A percentile compares a stretch with the other conserved stretches of the same genome.
Conservation (phyloP, 1,139 yeast genomes). For the Debaryomyces psychrophilus region DNA sequence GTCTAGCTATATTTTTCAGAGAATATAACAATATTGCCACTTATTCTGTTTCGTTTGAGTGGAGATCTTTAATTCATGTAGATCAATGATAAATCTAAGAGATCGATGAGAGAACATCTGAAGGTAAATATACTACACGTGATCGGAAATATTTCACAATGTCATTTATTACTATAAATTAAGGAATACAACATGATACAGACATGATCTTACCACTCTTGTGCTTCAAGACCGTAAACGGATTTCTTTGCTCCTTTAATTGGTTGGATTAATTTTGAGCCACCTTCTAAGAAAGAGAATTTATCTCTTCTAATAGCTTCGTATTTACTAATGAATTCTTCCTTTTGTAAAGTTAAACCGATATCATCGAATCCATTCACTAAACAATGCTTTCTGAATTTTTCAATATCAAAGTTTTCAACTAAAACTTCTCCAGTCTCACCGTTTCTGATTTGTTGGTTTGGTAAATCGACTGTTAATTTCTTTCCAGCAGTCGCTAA, state of each 20-base stretch:
- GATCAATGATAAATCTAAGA: not conserved
- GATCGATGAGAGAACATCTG: conserved; percentile 7
- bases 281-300: conserved; percentile 92
- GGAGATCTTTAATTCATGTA: not conserved
- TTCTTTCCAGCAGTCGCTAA: conserved; percentile 72
- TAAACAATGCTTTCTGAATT: conserved; percentile 91
- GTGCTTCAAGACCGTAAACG: conserved; percentile 68
- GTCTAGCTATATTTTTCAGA: not conserved
- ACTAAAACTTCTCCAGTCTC: conserved; percentile 73
- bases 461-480: conserved; percentile 80
- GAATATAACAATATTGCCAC: not conserved
- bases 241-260: conserved; percentile 71
- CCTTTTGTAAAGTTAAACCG: conserved; percentile 92
- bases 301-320: conserved; percentile 75
- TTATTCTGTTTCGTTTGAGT: not conserved
- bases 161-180: not conserved
- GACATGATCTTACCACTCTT: conserved; percentile 62
- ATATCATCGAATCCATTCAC: conserved; percentile 95
- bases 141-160: not conserved
- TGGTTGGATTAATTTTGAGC: conserved; percentile 68
- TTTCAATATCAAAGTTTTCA: conserved; percentile 83
- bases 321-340: conserved; percentile 68
- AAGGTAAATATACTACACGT: conserved; percentile 8
- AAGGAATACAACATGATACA: not conserved
- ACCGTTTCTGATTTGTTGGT: conserved; percentile 73